Evolutionary conservation across 768 basidiomycete species (phyloP), one percentile per base, ranked within the genome.

Genomic region (Vararia minispora): DNA sequence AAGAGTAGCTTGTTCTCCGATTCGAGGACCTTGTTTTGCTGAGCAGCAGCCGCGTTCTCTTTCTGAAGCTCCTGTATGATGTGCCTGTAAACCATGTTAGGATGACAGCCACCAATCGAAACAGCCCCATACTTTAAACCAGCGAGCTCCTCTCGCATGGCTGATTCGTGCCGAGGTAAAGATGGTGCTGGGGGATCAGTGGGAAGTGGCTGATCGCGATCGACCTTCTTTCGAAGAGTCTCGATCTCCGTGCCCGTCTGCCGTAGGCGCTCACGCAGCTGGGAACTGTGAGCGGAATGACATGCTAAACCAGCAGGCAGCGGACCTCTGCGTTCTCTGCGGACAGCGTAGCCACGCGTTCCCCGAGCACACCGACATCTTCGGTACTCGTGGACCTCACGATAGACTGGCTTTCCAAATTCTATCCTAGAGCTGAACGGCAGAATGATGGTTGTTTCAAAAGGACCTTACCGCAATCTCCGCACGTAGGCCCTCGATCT

Each of bases 51-150:
- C 3, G 74, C 53, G 49, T 76, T 85, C 58, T 95, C 91, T 49
- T 83, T 81, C 52, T 86, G 84, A 28, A 95, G 65, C 49, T 90
- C 84, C 53, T 87, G 81, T 16, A 95, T 76, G 50, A 95, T 87
- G 51, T 88, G 80, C 58, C 85, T 87, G 43, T 1, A 13, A 37
- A 35, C 12, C 20, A 39, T 35, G 9, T 35, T 12, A 10, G 28
- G 6, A 28, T 37, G 13, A 24, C 6, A 29, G 22, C 10, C 20
- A 16, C n/a, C 21, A 11, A 26, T 28, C 12, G 24, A 28, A 22
- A 33, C 7, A 34, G 18, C 21, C 14, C 39, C 68, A 18, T 54
- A 87, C 85, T 91, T 91, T 28, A 92, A 70, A 6, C 89, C 89
- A 10, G 69, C 76, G 40, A 89, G 76, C 58, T 91, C 87, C 40